Evolutionary conservation across 2,329 filamentous ascomycete species (phyloP).

Genomic region (Graphilbum sp.): DNA sequence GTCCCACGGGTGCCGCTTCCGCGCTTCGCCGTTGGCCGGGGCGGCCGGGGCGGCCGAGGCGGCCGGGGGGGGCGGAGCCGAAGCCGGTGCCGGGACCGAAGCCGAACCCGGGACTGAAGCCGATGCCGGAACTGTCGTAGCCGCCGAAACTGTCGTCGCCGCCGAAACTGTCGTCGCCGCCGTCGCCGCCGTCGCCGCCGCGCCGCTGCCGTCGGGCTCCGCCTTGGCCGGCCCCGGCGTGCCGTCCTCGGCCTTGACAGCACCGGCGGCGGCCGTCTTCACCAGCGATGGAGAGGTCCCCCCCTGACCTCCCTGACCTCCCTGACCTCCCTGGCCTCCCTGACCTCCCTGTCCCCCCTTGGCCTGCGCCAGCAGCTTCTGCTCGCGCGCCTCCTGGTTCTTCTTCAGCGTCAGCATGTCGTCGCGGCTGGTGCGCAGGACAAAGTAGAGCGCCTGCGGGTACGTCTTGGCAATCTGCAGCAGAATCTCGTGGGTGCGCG

Average conservation of each 20-base stretch:
- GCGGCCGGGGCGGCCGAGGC: too few species aligned
- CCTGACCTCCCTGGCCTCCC: too few species aligned
- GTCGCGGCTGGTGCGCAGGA: slow-evolving; percentile 81
- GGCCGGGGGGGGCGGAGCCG: too few species aligned
- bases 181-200: not conserved
- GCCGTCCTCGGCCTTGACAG: slow-evolving; percentile 17
- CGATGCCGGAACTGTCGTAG: slow-evolving; percentile 15
- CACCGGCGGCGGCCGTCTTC: not conserved
- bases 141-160: slow-evolving; percentile 25
- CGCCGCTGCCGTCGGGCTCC: not conserved
- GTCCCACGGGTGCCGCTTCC: slow-evolving; percentile 64
- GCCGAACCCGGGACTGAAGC: not conserved
- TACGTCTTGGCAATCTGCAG: slow-evolving; percentile 91
- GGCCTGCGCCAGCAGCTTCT: not conserved
- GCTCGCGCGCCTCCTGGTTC: slow-evolving; percentile 58
- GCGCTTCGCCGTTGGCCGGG: slow-evolving; percentile 1
- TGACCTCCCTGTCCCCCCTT: not conserved
- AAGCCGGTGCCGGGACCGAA: too few species aligned
- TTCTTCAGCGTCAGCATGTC: slow-evolving; percentile 91
- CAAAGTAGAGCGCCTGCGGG: slow-evolving; percentile 90
- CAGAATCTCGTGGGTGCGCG: slow-evolving; percentile 70
- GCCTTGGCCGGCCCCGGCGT: not conserved
- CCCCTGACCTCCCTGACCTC: too few species aligned
- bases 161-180: not conserved
- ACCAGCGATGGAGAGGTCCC: too few species aligned